Evolutionary conservation across 805 yeast species (phyloP), one percentile per base, ranked within the genome.

Genomic region (Zygotorulaspora sp.): DNA sequence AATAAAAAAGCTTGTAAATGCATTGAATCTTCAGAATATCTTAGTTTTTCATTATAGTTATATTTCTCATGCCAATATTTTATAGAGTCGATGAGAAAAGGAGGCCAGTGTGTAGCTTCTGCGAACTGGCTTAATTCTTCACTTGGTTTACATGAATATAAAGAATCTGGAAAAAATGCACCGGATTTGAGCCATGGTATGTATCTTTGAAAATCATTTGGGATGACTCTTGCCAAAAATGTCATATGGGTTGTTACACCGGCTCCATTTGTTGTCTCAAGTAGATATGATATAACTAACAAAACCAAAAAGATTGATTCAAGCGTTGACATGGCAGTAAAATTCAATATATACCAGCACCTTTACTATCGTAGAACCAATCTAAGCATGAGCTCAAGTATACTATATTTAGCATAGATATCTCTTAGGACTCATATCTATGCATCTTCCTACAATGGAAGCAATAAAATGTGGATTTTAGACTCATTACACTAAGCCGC

Each of bases 91-190:
- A 62, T 55, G 10, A 80, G 47, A 49, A 79, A 80, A 1, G 80
- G 79, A 0, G 86, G 85, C 87, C 88, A 80, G 52, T 80, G 87
- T 0, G 79, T 66, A 19, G 63, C 71, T 54, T 81, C 88, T 3
- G 83, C 81, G 34, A 55, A 52, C 10, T 49, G 43, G 16, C 42
- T 40, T 51, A 57, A 52, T 2, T 70, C 70, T 8, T 70, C 67
- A 3, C 73, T 64, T 3, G 73, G 76, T 34, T 72, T 58, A 54
- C 87, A 81, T 23, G 72, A 66, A 55, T 81, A 81, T 49, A 79
- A 74, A 0, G 82, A 75, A 53, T 81, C 88, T 0, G 88, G 88
- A 49, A 74, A 77, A 52, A 81, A 80, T 0, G 83, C 70, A 0
- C 87, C 88, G 1, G 82, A 71, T 11, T 74, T 57, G n/a, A 70